Percentiles rank a stretch among this genome's conserved stretches.
Conservation (phyloP, 768 basidiomycete species). For the Termitomyces sp. region DNA sequence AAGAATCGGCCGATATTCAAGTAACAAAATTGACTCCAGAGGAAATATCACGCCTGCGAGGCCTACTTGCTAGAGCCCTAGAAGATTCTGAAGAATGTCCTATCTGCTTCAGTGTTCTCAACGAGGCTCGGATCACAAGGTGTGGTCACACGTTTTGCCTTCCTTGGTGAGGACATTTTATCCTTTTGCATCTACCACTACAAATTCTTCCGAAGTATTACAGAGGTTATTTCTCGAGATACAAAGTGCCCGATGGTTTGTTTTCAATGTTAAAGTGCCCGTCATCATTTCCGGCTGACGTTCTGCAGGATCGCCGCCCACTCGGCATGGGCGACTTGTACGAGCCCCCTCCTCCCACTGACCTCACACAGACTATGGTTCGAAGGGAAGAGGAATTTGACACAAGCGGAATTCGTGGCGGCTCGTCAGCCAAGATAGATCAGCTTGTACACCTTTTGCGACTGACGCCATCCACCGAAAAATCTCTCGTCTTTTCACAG, state of each 20-base stretch:
- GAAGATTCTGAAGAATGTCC: slow-evolving; percentile 85
- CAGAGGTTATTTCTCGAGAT: slow-evolving; percentile 62
- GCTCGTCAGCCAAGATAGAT: slow-evolving; percentile 81
- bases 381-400: slow-evolving; percentile 34
- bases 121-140: slow-evolving; percentile 65
- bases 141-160: slow-evolving; percentile 74
- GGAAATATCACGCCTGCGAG: slow-evolving; percentile 51
- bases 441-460: slow-evolving; percentile 70
- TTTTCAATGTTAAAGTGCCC: not conserved
- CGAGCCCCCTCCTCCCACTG: slow-evolving; percentile 58
- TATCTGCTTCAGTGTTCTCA: slow-evolving; percentile 56
- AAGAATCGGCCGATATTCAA: slow-evolving; percentile 18
- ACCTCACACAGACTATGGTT: slow-evolving; percentile 57
- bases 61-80: slow-evolving; percentile 53
- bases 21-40: slow-evolving; percentile 42
- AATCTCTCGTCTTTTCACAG: slow-evolving; percentile 86
- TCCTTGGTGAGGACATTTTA: slow-evolving; percentile 42
- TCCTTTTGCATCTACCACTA: not conserved
- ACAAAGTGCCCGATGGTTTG: slow-evolving; percentile 79
- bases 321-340: slow-evolving; percentile 51
- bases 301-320: slow-evolving; percentile 60
- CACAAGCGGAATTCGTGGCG: slow-evolving; percentile 33
- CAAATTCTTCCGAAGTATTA: slow-evolving; percentile 40
- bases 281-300: not conserved
- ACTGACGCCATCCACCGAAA: slow-evolving; percentile 63